These are phyloP conservation scores for Hypoxylon rickii DNA, from an alignment of 495 filamentous ascomycete species.

Conservation along the genomic window DNA sequence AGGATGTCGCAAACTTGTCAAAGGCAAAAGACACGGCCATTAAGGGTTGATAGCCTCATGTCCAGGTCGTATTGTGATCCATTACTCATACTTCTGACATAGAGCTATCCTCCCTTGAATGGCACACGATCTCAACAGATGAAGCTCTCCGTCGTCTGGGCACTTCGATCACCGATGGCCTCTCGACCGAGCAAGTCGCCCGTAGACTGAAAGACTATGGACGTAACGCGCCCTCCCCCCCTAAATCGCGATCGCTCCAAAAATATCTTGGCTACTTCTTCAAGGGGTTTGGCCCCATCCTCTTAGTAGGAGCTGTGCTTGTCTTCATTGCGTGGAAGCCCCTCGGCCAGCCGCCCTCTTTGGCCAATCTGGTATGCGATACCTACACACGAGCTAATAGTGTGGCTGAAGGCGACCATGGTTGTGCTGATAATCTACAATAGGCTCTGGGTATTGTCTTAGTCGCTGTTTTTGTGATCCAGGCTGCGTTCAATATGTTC, in stretches of 20 bases:
- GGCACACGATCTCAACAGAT: constrained; percentile 59
- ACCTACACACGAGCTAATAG: too few species aligned
- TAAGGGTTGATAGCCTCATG: constrained; percentile 40
- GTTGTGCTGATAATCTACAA: background rate
- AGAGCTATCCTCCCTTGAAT: constrained; percentile 56
- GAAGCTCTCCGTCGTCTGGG: constrained; percentile 60
- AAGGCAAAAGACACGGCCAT: constrained; percentile 48
- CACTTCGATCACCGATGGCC: constrained; percentile 52
- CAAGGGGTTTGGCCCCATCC: constrained; percentile 69
- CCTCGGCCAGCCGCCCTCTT: constrained; percentile 65
- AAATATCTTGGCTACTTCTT: constrained; percentile 71
- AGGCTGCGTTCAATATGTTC: constrained; percentile 71
- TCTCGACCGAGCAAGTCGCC: constrained; percentile 54
- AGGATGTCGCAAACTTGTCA: constrained; percentile 36
- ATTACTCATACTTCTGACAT: constrained; percentile 8
- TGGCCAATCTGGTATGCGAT: constrained; percentile 60
- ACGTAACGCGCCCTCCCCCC: constrained; percentile 63
- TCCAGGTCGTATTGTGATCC: constrained; percentile 3
- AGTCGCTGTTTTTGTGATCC: constrained; percentile 65
- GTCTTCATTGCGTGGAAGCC: constrained; percentile 74
- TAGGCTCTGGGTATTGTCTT: constrained; percentile 67
- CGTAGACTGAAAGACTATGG: constrained; percentile 60
- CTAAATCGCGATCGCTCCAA: constrained; percentile 58
- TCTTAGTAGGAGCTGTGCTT: constrained; percentile 64
- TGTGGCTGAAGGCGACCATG: too few species aligned